A percentile compares a stretch with the other conserved stretches of the same genome.
phyloP scores from a whole-genome alignment of 495 filamentous ascomycete species.

The Xylaria curta region DNA sequence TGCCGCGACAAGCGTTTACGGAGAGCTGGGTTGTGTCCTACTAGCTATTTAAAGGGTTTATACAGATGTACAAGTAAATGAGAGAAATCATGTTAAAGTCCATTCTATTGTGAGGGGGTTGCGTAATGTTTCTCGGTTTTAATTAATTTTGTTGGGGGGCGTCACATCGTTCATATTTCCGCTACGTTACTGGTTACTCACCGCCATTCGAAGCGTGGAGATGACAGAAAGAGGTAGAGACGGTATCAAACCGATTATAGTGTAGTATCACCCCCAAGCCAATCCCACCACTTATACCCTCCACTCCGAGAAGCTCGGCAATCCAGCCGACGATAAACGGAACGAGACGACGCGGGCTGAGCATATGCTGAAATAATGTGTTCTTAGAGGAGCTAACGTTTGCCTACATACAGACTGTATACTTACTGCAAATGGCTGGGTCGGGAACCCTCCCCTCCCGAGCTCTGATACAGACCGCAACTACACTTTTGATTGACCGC shows the following conservation, averaged over 20 bases:
- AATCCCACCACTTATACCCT: conserved; percentile 16
- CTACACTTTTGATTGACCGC: conserved; percentile 16
- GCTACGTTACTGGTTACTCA: conserved; percentile 16
- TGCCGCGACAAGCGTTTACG: conserved; percentile 13
- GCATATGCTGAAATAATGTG: neutral
- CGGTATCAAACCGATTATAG: conserved; percentile 12
- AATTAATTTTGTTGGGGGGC: conserved; percentile 1
- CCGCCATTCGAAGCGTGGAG: conserved; percentile 20
- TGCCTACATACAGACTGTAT: no score
- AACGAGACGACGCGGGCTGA: neutral
- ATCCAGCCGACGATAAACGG: conserved; percentile 17
- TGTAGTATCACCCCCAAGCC: conserved; percentile 24
- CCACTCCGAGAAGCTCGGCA: conserved; percentile 8
- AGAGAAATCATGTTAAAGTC: neutral
- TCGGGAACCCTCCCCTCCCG: neutral
- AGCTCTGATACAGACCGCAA: neutral
- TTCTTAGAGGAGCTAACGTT: conserved; percentile 9
- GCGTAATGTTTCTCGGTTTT: conserved; percentile 5
- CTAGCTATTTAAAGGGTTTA: neutral
- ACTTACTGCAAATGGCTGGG: neutral
- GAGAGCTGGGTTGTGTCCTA: neutral
- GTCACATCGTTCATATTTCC: conserved; percentile 17
- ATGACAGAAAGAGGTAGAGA: neutral
- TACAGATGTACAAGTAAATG: neutral
- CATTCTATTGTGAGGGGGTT: conserved; percentile 1